Evolutionary conservation across 1,284 basidiomycete genomes (phyloP), one percentile per base, ranked within the genome.

Genomic region (Porphyrellus sp.): DNA sequence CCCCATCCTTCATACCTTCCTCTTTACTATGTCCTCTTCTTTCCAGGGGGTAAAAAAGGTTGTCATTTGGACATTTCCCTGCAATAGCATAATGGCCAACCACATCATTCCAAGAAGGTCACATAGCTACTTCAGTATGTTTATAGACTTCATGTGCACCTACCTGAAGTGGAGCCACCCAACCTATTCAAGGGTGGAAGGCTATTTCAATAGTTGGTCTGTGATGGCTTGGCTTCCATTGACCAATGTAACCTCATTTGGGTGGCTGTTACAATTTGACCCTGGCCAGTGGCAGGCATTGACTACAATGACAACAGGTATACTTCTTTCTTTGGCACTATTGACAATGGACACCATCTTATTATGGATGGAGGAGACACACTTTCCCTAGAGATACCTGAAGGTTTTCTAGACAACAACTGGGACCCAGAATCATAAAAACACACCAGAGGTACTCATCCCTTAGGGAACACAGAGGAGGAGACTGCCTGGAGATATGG

Each of bases 121-220:
- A 63, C 57, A 1, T 56, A 67, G 6, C 13, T 60, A 0, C 47
- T 61, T 0, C 67, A 53, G 9, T 53, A 57, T 56, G 43, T 44
- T 3, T 64, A 64, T 20, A 18, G 34, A 4, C 33, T 63, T 0
- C 51, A 63, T 35, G 2, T 40, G 0, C 3, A 1, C 4, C 41
- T 47, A 4, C 0, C 0, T 1, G 0, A 53, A 0, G 8, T 58
- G 2, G 54, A 64, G 9, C 48, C 55, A 20, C 2, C 1, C 0
- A 65, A 67, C 50, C 35, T 79, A 2, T 64, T 78, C 18, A 68
- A 59, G 15, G 72, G 64, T 48, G 71, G 73, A 0, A 61, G 67
- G 0, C 64, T 80, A 0, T 72, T 80, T 33, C 72, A 76, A 41
- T 71, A 75, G 16, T 76, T 71, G 38, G 27, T 70, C 8, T 71